Evolutionary conservation across 2,329 filamentous ascomycete species (phyloP).

Genomic region (Exophiala sideris): DNA sequence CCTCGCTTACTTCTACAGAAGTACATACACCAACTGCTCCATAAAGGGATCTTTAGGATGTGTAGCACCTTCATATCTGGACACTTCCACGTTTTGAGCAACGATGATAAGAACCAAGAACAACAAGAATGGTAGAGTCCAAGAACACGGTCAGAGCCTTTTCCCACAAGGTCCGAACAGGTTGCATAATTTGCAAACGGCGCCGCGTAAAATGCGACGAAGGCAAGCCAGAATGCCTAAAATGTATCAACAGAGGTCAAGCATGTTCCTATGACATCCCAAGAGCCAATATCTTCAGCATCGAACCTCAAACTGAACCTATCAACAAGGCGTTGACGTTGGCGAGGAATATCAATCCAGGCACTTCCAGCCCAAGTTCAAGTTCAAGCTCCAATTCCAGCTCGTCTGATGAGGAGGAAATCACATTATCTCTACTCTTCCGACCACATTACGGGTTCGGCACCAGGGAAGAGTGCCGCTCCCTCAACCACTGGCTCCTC

Average conservation of each 20-base stretch:
- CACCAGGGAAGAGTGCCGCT: slow-evolving; percentile 4
- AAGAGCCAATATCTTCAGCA: background rate
- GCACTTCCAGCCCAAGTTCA: background rate
- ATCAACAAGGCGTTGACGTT: background rate
- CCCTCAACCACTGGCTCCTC: slow-evolving; percentile 4
- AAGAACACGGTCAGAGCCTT: background rate
- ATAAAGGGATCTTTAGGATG: too few relatives aligned
- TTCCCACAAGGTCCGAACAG: slow-evolving; percentile 31
- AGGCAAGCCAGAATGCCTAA: slow-evolving; percentile 33
- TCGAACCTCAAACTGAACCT: background rate
- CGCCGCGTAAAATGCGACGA: slow-evolving; percentile 40
- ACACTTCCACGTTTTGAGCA: too few relatives aligned
- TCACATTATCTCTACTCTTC: background rate
- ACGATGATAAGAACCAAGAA: too few relatives aligned
- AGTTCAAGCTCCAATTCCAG: too few relatives aligned
- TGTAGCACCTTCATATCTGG: too few relatives aligned
- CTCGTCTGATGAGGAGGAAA: too few relatives aligned
- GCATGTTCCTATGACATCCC: slow-evolving; percentile 33
- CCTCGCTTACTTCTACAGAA: too few relatives aligned
- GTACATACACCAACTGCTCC: too few relatives aligned
- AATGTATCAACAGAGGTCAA: slow-evolving; percentile 33
- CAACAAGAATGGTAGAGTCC: too few relatives aligned
- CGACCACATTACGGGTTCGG: slow-evolving; percentile 1
- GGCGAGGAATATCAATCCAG: background rate
- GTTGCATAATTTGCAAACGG: slow-evolving; percentile 40